Conservation (phyloP, 805 yeast genomes). For the Sungouiozyma ichnusensis region DNA sequence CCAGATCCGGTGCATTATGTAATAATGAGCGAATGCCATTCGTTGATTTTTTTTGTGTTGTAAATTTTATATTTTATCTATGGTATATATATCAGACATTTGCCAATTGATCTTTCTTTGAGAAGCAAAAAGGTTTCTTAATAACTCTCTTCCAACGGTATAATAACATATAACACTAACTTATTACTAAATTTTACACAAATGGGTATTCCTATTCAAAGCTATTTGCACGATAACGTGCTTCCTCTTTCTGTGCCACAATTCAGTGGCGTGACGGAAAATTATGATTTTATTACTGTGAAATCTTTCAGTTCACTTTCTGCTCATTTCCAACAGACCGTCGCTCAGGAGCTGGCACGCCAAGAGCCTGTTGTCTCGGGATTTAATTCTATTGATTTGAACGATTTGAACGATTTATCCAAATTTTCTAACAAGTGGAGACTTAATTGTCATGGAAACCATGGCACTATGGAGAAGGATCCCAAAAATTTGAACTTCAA, state of each 20-base stretch:
- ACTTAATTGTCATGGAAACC: background rate
- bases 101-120: no score
- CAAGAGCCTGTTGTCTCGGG: background rate
- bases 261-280: background rate
- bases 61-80: no score
- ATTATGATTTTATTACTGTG: background rate
- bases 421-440: conserved; percentile 1
- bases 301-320: background rate
- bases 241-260: background rate
- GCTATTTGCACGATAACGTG: background rate
- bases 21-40: background rate
- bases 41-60: no score
- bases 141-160: no score
- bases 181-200: background rate
- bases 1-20: background rate
- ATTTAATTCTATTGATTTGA: background rate
- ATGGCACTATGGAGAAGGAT: background rate
- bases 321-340: background rate
- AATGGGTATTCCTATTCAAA: conserved; percentile 5
- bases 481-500: background rate
- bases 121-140: no score
- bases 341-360: background rate
- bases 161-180: no score
- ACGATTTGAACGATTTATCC: background rate
- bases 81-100: no score